Percentiles rank a stretch among this genome's conserved stretches.
Conservation (phyloP, 2,329 filamentous ascomycete genomes). For the Colletotrichum sidae region DNA sequence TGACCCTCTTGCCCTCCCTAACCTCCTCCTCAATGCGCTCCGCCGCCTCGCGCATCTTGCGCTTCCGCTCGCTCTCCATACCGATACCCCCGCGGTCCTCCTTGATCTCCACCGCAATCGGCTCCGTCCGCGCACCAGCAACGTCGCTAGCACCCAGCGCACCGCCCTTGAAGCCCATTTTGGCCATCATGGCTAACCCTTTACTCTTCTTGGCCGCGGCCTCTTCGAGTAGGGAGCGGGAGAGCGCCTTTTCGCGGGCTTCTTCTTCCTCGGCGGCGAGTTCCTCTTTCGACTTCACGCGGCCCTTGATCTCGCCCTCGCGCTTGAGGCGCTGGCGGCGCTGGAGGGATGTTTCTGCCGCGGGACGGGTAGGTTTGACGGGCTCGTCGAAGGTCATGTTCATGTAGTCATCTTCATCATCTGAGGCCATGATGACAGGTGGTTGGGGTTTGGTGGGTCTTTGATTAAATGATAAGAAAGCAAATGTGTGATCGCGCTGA, state of each 20-base stretch:
- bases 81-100: conserved; percentile 87
- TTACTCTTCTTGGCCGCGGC: conserved; percentile 75
- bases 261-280: conserved; percentile 78
- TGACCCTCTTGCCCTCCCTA: conserved; percentile 69
- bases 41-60: conserved; percentile 75
- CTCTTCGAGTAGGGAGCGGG: conserved; percentile 76
- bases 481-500: neutral
- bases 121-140: conserved; percentile 69
- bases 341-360: conserved; percentile 63
- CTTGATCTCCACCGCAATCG: conserved; percentile 81
- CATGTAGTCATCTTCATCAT: conserved; percentile 96
- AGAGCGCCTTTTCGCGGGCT: conserved; percentile 80
- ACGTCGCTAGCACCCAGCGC: conserved; percentile 74
- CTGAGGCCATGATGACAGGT: conserved; percentile 44
- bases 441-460: neutral
- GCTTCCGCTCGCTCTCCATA: conserved; percentile 84
- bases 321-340: conserved; percentile 64
- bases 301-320: conserved; percentile 75
- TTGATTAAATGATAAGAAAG: no score
- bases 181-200: conserved; percentile 95
- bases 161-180: conserved; percentile 89
- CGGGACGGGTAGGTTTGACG: conserved; percentile 55
- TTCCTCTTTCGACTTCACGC: conserved; percentile 84
- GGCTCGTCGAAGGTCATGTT: conserved; percentile 87
- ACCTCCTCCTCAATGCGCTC: conserved; percentile 55